These are phyloP conservation scores for Pleurotus eryngii DNA, from an alignment of 768 basidiomycete genomes.

Conservation along the genomic window DNA sequence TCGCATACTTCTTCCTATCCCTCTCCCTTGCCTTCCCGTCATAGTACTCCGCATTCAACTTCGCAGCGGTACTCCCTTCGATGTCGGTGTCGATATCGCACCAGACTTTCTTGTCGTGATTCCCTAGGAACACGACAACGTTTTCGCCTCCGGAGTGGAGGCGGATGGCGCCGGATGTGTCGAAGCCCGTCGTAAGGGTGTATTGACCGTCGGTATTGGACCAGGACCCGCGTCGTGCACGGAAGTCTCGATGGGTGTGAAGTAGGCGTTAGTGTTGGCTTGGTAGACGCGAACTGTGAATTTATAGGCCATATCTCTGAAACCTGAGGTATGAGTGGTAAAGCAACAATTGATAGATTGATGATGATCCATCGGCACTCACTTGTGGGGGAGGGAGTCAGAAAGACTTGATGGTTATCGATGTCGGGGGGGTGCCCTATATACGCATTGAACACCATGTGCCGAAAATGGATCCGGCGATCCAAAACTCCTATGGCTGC, in stretches of 20 bases:
- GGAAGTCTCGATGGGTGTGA: neutral
- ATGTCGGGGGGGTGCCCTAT: too few species aligned
- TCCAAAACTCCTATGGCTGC: too few species aligned
- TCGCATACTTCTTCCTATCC: neutral
- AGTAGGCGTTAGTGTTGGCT: conserved; percentile 1
- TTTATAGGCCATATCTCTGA: neutral
- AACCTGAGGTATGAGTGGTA: too few species aligned
- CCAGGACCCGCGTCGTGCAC: neutral
- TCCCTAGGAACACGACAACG: neutral
- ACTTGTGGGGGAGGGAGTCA: too few species aligned
- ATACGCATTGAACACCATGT: too few species aligned
- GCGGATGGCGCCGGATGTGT: conserved; percentile 1
- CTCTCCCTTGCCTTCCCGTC: neutral
- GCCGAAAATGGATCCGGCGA: too few species aligned
- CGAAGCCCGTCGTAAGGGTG: neutral
- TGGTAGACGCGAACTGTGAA: conserved; percentile 1
- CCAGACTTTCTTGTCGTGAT: neutral
- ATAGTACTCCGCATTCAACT: neutral
- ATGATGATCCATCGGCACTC: too few species aligned
- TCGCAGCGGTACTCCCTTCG: neutral
- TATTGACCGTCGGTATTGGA: neutral
- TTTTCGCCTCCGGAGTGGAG: neutral
- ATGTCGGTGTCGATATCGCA: neutral
- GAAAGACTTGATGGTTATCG: too few species aligned
- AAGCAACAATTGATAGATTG: too few species aligned